A percentile compares a stretch with the other conserved stretches of the same genome.
Conservation (phyloP, 106 monocot species). For the Dendrobium nobile region DNA sequence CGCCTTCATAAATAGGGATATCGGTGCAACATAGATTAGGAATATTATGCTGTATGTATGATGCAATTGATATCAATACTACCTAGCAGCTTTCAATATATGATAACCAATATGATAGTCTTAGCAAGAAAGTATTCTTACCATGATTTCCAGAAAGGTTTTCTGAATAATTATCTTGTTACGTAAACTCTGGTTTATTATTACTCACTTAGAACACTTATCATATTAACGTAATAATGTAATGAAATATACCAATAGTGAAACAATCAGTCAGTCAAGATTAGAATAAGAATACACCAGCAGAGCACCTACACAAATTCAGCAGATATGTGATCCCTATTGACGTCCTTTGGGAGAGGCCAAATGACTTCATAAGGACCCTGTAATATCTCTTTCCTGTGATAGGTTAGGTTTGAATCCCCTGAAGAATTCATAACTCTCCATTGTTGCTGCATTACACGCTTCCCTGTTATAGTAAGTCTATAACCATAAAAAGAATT, state of each 20-base stretch:
- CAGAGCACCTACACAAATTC: constrained; percentile 42
- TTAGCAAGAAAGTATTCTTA: too few relatives aligned
- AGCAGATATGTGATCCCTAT: constrained; percentile 40
- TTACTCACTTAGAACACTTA: not conserved
- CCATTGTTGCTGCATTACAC: constrained; percentile 9
- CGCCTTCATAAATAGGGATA: too few relatives aligned
- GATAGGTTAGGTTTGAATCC: constrained; percentile 14
- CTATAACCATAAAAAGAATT: constrained; percentile 15
- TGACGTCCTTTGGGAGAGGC: constrained; percentile 51
- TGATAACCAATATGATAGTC: too few relatives aligned
- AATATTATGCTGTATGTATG: too few relatives aligned
- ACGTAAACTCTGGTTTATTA: too few relatives aligned
- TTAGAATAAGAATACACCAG: not conserved
- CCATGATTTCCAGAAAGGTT: too few relatives aligned
- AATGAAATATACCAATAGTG: not conserved
- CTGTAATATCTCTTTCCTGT: constrained; percentile 41
- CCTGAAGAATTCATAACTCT: constrained; percentile 6
- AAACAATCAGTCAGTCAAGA: too few relatives aligned
- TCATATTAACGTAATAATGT: not conserved
- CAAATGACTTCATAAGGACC: constrained; percentile 47
- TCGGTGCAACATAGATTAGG: too few relatives aligned
- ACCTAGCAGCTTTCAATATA: too few relatives aligned
- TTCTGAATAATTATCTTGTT: too few relatives aligned
- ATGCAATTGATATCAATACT: too few relatives aligned
- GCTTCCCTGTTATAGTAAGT: constrained; percentile 39